Evolutionary conservation across 2,329 filamentous ascomycete genomes (phyloP).

Genomic region (Chaetomiaceae sp.): DNA sequence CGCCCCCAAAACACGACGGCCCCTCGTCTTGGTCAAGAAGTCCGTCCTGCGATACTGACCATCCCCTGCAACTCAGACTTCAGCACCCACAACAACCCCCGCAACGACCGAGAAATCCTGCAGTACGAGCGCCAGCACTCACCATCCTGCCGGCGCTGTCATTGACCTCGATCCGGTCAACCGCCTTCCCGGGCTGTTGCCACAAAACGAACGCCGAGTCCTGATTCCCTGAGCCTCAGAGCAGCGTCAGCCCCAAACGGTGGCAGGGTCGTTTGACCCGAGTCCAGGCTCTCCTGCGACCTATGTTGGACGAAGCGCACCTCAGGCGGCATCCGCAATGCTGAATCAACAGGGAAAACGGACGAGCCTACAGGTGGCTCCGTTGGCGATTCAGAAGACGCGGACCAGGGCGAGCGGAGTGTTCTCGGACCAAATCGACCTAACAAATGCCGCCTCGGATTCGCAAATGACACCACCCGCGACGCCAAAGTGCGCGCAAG

Average conservation of each 20-base stretch:
- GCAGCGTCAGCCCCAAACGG: neutral
- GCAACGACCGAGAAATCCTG: neutral
- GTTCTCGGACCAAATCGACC: constrained; percentile 19
- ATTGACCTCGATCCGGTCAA: neutral
- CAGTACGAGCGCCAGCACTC: neutral
- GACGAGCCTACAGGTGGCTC: constrained; percentile 56
- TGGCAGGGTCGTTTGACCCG: constrained; percentile 9
- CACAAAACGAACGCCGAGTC: neutral
- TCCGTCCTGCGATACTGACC: constrained; percentile 6
- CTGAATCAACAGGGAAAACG: constrained; percentile 43
- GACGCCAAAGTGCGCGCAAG: constrained; percentile 64
- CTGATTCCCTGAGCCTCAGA: neutral
- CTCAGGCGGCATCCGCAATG: constrained; percentile 39
- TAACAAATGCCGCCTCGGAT: constrained; percentile 37
- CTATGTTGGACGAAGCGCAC: constrained; percentile 33
- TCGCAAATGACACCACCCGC: constrained; percentile 70
- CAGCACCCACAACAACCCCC: neutral
- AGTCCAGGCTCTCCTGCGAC: constrained; percentile 8
- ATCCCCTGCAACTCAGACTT: neutral
- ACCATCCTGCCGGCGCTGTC: neutral
- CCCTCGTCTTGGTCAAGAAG: neutral
- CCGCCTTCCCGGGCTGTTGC: neutral
- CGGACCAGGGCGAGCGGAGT: constrained; percentile 27
- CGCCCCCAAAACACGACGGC: constrained; percentile 11
- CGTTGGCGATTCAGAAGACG: constrained; percentile 47